Conservation (phyloP, 768 basidiomycete species). For the Podaxis pistillaris region DNA sequence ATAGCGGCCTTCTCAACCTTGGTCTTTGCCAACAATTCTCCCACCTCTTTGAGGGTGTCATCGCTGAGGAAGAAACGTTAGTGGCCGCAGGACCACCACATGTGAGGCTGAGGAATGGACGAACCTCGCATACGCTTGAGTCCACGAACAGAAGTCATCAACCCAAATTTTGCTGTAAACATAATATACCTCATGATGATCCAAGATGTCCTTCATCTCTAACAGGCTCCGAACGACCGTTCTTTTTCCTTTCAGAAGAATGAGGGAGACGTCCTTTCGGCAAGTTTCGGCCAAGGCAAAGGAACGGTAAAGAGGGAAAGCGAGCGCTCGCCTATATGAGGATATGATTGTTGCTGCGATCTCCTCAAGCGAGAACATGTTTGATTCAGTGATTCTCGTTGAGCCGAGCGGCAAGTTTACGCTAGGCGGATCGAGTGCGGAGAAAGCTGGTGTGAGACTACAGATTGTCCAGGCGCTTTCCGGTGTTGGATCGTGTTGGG, state of each 20-base stretch:
- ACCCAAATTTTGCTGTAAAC: slow-evolving; percentile 88
- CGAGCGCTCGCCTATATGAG: slow-evolving; percentile 72
- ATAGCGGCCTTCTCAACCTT: slow-evolving; percentile 51
- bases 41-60: slow-evolving; percentile 46
- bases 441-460: slow-evolving; percentile 70
- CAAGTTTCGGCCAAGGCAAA: slow-evolving; percentile 73
- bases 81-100: not conserved
- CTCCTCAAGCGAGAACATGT: slow-evolving; percentile 41
- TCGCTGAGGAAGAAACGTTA: slow-evolving; percentile 45
- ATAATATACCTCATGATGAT: slow-evolving; percentile 84
- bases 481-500: slow-evolving; percentile 75
- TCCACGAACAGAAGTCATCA: slow-evolving; percentile 84
- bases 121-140: slow-evolving; percentile 67
- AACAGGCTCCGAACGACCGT: slow-evolving; percentile 63
- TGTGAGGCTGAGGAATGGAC: slow-evolving; percentile 20
- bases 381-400: slow-evolving; percentile 18
- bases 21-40: slow-evolving; percentile 35
- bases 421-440: slow-evolving; percentile 66
- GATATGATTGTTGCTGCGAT: slow-evolving; percentile 50
- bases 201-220: slow-evolving; percentile 70
- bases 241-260: slow-evolving; percentile 62
- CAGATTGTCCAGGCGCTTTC: slow-evolving; percentile 90
- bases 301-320: slow-evolving; percentile 80
- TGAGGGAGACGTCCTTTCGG: slow-evolving; percentile 54
- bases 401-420: slow-evolving; percentile 25